Evolutionary conservation across 768 basidiomycete genomes (phyloP), one percentile per base, ranked within the genome.

Genomic region (Leccinum truebloodii): DNA sequence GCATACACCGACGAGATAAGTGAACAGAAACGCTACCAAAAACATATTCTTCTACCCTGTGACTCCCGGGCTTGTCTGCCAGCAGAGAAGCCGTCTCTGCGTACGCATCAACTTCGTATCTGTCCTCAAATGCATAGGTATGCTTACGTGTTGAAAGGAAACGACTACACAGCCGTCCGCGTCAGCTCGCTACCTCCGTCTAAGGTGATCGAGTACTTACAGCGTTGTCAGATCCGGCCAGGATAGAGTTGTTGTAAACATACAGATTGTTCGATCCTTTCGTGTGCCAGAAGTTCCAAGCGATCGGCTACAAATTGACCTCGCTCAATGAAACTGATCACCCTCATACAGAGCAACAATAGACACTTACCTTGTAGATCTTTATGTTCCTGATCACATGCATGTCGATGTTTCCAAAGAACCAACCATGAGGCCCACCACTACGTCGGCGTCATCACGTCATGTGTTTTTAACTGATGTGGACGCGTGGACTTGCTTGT

Each of bases 381-480:
- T 86, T 87, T 77, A 85, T 82, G 68, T 85, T 78, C 22, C 77
- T 71, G 49, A 86, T 86, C 12, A 82, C 78, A 14, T 83, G 85
- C 49, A 79, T 77, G 14, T 71, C 79, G 46, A 86, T 81, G 41
- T 83, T 79, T 46, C 69, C 79, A 72, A 30, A 26, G 26, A 26
- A 26, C 26, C 26, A 26, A 26, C 26, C 26, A 26, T 26, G 26
- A 26, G 26, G 26, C 26, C 26, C 1, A 26, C 26, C 26, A 87
- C 83, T 86, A 48, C 18, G 44, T 41, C 18, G 18, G 44, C 37
- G 55, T 39, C 6, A 22, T 14, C 14, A 37, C 10, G 35, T 24
- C 6, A 55, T 34, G 8, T 30, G 30, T 35, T 34, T 24, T 20
- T 10, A 13, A n/a, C 20, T 32, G 13, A 28, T 28, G 46, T n/a